Conservation (phyloP, 1,284 basidiomycete species). For the Ustanciosporium gigantosporum region DNA sequence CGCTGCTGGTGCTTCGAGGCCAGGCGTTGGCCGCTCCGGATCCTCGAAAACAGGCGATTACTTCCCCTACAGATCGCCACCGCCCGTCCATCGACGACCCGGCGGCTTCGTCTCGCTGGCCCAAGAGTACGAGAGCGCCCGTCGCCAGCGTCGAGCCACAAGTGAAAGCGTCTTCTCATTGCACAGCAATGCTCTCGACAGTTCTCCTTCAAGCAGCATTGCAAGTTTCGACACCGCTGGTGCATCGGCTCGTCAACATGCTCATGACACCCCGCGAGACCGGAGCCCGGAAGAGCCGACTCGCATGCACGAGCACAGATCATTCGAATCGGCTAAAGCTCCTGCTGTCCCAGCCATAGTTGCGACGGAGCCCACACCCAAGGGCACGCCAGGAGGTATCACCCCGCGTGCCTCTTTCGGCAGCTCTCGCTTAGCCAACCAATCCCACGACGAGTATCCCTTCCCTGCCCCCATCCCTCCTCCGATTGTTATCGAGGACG, state of each 20-base stretch:
- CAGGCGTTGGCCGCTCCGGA: constrained; percentile 7
- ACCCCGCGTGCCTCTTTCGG: constrained; percentile 19
- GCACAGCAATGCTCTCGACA: constrained; percentile 23
- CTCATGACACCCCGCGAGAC: neutral
- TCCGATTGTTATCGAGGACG: neutral
- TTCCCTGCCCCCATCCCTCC: constrained; percentile 6
- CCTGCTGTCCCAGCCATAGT: constrained; percentile 1
- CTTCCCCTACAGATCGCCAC: constrained; percentile 12
- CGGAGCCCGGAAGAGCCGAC: neutral
- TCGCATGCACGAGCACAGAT: too few species aligned
- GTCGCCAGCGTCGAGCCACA: constrained; percentile 7
- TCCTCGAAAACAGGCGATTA: neutral
- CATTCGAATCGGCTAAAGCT: too few species aligned
- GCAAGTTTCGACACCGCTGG: constrained; percentile 12
- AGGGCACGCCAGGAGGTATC: constrained; percentile 6
- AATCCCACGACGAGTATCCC: constrained; percentile 7
- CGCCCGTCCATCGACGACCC: constrained; percentile 26
- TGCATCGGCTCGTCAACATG: neutral
- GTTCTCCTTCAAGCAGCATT: constrained; percentile 28
- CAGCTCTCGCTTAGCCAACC: neutral
- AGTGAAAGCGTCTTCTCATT: constrained; percentile 24
- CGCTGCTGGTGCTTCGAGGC: neutral
- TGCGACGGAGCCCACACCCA: constrained; percentile 22
- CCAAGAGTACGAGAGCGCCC: constrained; percentile 24
- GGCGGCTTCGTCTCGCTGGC: constrained; percentile 38